These are phyloP conservation scores for Colletotrichum navitas DNA, from an alignment of 2,329 filamentous ascomycete species.

Conservation along the genomic window DNA sequence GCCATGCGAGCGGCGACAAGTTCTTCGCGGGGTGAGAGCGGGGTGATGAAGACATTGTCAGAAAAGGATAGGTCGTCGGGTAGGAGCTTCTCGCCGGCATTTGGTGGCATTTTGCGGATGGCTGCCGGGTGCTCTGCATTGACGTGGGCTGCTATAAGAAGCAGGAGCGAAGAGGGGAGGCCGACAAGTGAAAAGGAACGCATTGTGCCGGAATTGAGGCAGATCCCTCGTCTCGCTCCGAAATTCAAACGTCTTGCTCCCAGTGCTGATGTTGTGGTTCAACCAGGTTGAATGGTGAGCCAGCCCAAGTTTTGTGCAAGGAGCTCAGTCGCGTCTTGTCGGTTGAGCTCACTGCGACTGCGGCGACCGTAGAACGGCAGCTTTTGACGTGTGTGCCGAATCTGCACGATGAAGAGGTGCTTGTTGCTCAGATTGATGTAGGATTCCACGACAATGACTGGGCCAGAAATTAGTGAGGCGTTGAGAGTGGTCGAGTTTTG, in stretches of 20 bases:
- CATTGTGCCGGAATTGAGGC: slow-evolving; percentile 51
- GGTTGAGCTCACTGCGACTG: not conserved
- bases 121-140: slow-evolving; percentile 65
- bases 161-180: slow-evolving; percentile 60
- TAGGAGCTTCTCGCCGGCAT: slow-evolving; percentile 81
- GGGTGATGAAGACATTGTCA: slow-evolving; percentile 37
- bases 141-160: slow-evolving; percentile 58
- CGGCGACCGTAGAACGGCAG: not conserved
- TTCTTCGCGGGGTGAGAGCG: slow-evolving; percentile 48
- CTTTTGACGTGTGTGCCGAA: slow-evolving; percentile 2
- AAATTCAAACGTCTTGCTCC: not conserved
- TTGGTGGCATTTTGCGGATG: slow-evolving; percentile 78
- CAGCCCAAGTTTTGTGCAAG: slow-evolving; percentile 9
- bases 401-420: not conserved
- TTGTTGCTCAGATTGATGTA: slow-evolving; percentile 7
- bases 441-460: not conserved
- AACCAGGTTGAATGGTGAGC: slow-evolving; percentile 1
- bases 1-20: slow-evolving; percentile 50
- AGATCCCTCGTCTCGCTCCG: not conserved
- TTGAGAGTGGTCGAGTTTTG: slow-evolving; percentile 18
- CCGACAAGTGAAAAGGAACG: slow-evolving; percentile 53
- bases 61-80: slow-evolving; percentile 72
- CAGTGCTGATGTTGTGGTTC: slow-evolving; percentile 12
- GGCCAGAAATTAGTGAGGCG: slow-evolving; percentile 19
- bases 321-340: slow-evolving; percentile 16